Percentiles rank a stretch among this genome's conserved stretches.
phyloP scores from a whole-genome alignment of 768 basidiomycete species.

The Suillus sp. region DNA sequence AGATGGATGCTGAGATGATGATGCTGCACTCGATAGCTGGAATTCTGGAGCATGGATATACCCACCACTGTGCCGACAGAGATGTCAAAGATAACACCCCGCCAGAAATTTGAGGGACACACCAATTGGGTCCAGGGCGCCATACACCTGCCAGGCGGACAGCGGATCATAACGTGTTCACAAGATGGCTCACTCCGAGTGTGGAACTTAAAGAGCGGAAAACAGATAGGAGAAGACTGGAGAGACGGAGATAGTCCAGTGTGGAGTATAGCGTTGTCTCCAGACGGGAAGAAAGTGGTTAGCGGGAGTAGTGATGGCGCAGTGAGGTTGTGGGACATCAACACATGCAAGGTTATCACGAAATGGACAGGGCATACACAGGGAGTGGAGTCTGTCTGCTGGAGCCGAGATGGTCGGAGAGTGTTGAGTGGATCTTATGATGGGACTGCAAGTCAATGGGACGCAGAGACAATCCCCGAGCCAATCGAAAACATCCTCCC shows the following conservation, averaged over 20 bases:
- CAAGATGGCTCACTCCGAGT: neutral
- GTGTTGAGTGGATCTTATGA: too few species aligned
- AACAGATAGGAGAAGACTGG: neutral
- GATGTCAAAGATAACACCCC: neutral
- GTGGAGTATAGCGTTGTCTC: too few species aligned
- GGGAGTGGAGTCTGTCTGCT: neutral
- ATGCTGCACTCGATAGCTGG: neutral
- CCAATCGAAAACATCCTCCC: too few species aligned
- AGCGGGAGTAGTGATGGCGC: too few species aligned
- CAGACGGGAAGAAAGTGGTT: too few species aligned
- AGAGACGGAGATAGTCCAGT: too few species aligned
- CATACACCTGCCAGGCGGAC: neutral
- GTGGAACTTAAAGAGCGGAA: neutral
- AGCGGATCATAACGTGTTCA: neutral
- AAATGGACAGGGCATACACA: too few species aligned
- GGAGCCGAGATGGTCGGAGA: too few species aligned
- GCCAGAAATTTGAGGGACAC: neutral
- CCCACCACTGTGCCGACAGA: neutral
- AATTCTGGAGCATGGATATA: neutral
- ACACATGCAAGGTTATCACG: too few species aligned
- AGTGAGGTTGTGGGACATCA: too few species aligned
- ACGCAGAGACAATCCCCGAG: neutral
- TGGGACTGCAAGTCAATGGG: too few species aligned
- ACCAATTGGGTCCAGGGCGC: rapidly evolving
- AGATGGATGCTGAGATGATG: neutral